phyloP scores from a whole-genome alignment of 2,329 filamentous ascomycete species.

The Colletotrichum cuscutae region DNA sequence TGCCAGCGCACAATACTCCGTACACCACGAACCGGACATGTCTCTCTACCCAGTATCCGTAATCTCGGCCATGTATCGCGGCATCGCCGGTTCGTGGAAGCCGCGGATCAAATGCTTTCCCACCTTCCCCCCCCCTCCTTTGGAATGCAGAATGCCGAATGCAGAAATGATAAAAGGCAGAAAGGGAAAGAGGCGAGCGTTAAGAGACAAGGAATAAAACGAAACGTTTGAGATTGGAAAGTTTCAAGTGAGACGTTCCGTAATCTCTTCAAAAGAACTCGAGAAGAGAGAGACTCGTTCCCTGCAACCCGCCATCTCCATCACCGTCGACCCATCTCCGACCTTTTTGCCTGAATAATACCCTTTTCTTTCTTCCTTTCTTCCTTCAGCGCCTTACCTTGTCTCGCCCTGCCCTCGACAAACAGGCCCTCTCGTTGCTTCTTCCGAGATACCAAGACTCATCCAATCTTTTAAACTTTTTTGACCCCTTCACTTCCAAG shows the following conservation, averaged over 20 bases:
- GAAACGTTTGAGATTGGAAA: background rate
- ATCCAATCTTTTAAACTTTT: background rate
- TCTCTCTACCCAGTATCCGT: background rate
- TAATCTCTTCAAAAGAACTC: background rate
- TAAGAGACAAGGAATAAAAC: background rate
- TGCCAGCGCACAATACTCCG: background rate
- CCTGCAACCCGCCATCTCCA: background rate
- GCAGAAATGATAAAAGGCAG: background rate
- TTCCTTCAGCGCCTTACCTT: background rate
- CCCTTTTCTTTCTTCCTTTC: background rate
- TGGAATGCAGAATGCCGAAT: background rate
- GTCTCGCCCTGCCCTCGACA: background rate
- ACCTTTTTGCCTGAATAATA: too few relatives aligned
- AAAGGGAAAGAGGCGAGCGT: background rate
- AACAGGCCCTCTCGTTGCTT: background rate
- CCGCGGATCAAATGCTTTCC: too few relatives aligned
- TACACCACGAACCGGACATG: background rate
- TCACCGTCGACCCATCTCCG: background rate
- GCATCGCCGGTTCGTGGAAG: background rate
- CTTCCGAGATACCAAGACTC: background rate
- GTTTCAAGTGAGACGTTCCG: background rate
- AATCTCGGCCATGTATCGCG: background rate
- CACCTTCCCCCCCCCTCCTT: background rate
- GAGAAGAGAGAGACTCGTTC: background rate
- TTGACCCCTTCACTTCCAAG: too few relatives aligned